Percentiles rank a stretch among this genome's conserved stretches.
Evolutionary conservation across 495 filamentous ascomycete species (phyloP).

Genomic region (Halenospora varia): DNA sequence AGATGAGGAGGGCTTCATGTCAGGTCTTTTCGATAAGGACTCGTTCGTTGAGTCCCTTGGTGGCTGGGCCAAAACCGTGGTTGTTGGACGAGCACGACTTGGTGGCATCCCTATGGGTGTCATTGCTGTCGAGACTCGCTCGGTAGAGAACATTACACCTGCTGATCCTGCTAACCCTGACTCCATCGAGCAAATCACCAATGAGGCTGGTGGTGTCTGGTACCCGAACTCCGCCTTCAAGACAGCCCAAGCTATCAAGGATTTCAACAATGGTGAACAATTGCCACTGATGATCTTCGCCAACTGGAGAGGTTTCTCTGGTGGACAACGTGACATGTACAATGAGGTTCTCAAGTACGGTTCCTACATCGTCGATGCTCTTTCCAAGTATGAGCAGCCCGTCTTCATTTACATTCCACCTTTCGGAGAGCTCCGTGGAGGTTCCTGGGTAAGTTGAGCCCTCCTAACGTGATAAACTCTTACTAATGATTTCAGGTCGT

Average conservation of each 20-base stretch:
- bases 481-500: constrained; percentile 58
- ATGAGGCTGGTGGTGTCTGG: constrained; percentile 97
- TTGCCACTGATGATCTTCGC: constrained; percentile 97
- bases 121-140: constrained; percentile 92
- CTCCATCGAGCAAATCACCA: constrained; percentile 88
- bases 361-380: constrained; percentile 95
- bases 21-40: constrained; percentile 91
- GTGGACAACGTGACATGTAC: constrained; percentile 99
- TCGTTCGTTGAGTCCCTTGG: constrained; percentile 97
- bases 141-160: constrained; percentile 93
- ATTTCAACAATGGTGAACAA: constrained; percentile 99
- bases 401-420: constrained; percentile 99
- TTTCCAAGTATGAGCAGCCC: constrained; percentile 97
- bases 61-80: constrained; percentile 94
- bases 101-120: constrained; percentile 99
- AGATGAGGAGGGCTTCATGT: constrained; percentile 77
- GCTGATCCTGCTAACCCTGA: constrained; percentile 99
- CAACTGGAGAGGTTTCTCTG: constrained; percentile 99
- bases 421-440: constrained; percentile 93
- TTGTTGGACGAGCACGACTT: constrained; percentile 93
- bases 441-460: constrained; percentile 71
- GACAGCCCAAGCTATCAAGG: constrained; percentile 95
- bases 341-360: constrained; percentile 99
- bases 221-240: constrained; percentile 99
- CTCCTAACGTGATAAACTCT: not conserved